Percentiles rank a stretch among this genome's conserved stretches.
Evolutionary conservation across 371 early-diverging fungal genomes (phyloP).

Genomic region (Saksenaea vasiformis): DNA sequence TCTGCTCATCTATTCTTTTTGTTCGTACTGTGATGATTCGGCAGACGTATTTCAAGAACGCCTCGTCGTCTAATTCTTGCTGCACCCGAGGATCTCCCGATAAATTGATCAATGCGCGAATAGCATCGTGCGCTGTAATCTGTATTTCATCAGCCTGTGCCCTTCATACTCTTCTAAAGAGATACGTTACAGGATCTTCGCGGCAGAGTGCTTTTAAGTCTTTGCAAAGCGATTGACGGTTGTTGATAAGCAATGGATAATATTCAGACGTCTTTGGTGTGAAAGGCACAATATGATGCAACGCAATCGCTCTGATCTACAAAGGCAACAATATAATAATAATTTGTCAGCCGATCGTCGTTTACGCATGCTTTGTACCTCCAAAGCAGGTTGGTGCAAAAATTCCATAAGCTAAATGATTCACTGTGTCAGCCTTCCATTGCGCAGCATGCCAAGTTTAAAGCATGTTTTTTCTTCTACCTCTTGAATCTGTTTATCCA

Average conservation of each 20-base stretch:
- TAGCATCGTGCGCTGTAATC: conserved; percentile 82
- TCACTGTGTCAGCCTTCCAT: background rate
- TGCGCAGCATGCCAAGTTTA: background rate
- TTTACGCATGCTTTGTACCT: conserved; percentile 44
- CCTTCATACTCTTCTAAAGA: background rate
- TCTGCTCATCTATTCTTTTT: background rate
- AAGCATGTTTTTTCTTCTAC: conserved; percentile 9
- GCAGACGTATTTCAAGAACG: conserved; percentile 67
- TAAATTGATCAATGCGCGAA: conserved; percentile 83
- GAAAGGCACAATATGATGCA: conserved; percentile 76
- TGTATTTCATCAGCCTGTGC: conserved; percentile 24
- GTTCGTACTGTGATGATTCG: conserved; percentile 63
- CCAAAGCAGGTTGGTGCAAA: conserved; percentile 62
- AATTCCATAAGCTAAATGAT: conserved; percentile 57
- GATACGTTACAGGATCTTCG: conserved; percentile 68
- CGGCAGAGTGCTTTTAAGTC: conserved; percentile 70
- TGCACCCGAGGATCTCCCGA: conserved; percentile 66
- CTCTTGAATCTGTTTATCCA: conserved; percentile 28
- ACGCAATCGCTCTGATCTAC: conserved; percentile 79
- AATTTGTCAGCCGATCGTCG: background rate
- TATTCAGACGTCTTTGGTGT: conserved; percentile 65
- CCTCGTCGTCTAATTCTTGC: conserved; percentile 63
- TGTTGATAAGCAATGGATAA: conserved; percentile 61
- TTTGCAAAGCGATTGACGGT: conserved; percentile 60
- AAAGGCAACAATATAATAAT: background rate